Evolutionary conservation across 2,329 filamentous ascomycete genomes (phyloP).

Genomic region (Colletotrichum sp.): DNA sequence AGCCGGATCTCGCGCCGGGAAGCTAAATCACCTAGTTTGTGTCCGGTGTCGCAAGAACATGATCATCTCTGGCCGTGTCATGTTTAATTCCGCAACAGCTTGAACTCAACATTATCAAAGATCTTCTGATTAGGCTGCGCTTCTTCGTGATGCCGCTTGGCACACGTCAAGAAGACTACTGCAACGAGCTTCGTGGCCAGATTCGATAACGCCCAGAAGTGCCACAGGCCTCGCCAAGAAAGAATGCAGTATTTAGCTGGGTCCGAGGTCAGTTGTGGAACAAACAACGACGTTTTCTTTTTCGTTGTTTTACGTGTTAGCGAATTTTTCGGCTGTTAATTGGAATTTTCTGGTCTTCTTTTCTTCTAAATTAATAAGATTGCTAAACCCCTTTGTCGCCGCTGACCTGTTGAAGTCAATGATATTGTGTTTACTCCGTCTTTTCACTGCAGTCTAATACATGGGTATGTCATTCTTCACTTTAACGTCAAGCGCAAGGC

Average conservation of each 20-base stretch:
- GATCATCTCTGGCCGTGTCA: neutral
- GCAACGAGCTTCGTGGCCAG: neutral
- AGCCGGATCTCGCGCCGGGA: neutral
- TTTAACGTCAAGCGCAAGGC: too few relatives aligned
- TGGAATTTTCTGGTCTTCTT: neutral
- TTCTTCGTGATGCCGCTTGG: neutral
- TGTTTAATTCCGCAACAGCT: neutral
- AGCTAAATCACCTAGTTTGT: neutral
- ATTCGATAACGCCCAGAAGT: neutral
- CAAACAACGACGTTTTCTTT: neutral
- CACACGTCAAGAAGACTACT: neutral
- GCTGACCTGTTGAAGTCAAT: too few relatives aligned
- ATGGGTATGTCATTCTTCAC: too few relatives aligned
- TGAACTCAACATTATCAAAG: neutral
- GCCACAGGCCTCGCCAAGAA: neutral
- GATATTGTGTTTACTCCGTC: too few relatives aligned
- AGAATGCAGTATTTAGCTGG: neutral
- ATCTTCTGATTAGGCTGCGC: neutral
- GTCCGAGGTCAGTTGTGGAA: neutral
- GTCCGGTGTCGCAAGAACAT: neutral
- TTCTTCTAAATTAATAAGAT: too few relatives aligned
- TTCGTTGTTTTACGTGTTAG: neutral
- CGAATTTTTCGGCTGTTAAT: neutral
- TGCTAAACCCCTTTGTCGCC: too few relatives aligned
- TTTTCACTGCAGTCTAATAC: too few relatives aligned